Evolutionary conservation across 352 stramenopile genomes (phyloP).

Genomic region (Globisporangium iwayamae): DNA sequence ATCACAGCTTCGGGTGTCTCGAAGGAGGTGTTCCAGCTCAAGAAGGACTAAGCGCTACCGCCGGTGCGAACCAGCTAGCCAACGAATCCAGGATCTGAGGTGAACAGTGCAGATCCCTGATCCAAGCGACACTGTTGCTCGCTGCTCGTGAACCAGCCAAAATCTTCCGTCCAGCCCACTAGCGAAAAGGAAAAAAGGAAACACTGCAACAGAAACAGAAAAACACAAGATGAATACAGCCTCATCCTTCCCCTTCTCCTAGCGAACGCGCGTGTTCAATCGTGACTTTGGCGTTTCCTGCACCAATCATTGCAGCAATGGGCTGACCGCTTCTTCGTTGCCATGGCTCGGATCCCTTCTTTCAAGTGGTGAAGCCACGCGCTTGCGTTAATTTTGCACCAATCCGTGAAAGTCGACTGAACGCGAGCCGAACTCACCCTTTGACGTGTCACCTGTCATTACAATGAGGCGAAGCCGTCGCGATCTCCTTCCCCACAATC

Average conservation of each 20-base stretch:
- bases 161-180: neutral
- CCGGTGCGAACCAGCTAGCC: neutral
- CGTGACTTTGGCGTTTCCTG: too few species aligned
- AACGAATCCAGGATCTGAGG: neutral
- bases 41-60: slow-evolving; percentile 89
- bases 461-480: too few species aligned
- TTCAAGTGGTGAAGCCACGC: too few species aligned
- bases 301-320: too few species aligned
- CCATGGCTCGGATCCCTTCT: too few species aligned
- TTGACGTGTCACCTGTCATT: too few species aligned
- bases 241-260: neutral
- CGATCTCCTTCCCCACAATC: too few species aligned
- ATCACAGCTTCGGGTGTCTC: slow-evolving; percentile 93
- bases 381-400: too few species aligned
- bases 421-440: too few species aligned
- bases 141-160: neutral
- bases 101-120: neutral
- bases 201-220: neutral
- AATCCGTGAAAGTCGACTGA: too few species aligned
- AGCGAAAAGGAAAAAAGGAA: neutral
- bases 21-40: slow-evolving; percentile 92
- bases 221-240: neutral
- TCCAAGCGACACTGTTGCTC: too few species aligned
- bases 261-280: neutral
- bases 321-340: too few species aligned